Base-by-base conservation (phyloP, 345 rosid genomes). In the Isatis tinctoria region DNA sequence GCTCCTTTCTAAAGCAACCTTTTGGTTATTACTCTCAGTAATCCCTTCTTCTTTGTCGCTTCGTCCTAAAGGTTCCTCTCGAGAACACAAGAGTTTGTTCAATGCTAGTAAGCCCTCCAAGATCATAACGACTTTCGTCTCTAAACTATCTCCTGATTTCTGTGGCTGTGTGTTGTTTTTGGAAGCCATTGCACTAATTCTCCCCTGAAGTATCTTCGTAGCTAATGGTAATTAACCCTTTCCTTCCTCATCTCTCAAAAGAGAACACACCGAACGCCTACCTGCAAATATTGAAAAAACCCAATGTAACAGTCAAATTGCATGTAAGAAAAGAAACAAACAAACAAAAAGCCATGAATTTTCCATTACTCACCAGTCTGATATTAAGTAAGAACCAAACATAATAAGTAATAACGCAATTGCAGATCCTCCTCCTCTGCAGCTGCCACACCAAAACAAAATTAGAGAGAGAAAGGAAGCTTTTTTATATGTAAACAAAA, bases 71-170 rank as follows among this genome's bases (percentile, higher is more conserved):
- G 14, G 51, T 41, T 41, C 52, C 40, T 61, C 36, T 26, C 10
- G 1, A 26, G 33, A 1, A 27, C 37, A 41, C 37, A 41, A 5
- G 4, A 5, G 53, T 63, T 43, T 43, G n/a, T 20, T 43, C 67
- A 63, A 10, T 6, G 10, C 39, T 44, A 27, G 11, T 4, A 64
- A 64, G 68, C 8, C 44, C 39, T 45, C 52, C 54, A 30, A 44
- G 68, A 64, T 64, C 54, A 44, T 5, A 24, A 28, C 40, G 37
- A 64, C 54, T 64, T 64, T 45, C 7, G 45, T n/a, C 53, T 64
- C 68, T 6, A 9, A 43, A 9, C 26, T 63, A 14, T n/a, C 22
- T 62, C 67, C 32, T 62, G 67, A 62, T 24, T 45, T 8, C 7
- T 28, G 37, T 3, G 37, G 7, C 26, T 8, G 37, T 27, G 37